Percentiles rank a stretch among this genome's conserved stretches.
These are phyloP conservation scores for Tausonia pullulans DNA, from an alignment of 1,284 basidiomycete species.

Conservation along the genomic window DNA sequence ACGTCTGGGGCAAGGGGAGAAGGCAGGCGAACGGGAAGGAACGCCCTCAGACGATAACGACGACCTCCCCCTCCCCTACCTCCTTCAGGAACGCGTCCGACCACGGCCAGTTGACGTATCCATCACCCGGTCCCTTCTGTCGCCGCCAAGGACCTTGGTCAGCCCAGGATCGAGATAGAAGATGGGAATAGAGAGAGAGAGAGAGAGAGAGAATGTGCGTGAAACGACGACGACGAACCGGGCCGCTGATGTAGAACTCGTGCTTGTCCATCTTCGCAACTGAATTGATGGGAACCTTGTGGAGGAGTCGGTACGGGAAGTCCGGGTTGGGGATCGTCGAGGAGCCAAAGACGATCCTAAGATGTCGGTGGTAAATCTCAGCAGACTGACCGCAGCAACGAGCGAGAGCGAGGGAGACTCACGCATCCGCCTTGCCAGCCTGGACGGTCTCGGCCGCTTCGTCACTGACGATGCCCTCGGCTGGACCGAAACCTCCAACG, in stretches of 20 bases:
- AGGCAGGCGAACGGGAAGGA: no score
- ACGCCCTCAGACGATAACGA: no score
- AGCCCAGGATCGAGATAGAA: no score
- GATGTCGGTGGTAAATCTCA: neutral
- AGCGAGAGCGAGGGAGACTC: neutral
- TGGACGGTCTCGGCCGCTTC: neutral
- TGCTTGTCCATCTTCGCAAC: neutral
- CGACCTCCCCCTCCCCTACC: neutral
- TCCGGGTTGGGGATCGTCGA: constrained; percentile 1
- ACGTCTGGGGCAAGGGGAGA: no score
- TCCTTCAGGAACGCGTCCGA: neutral
- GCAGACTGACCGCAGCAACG: no score
- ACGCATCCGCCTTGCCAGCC: neutral
- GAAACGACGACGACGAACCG: no score
- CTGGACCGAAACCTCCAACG: neutral
- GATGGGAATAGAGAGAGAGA: no score
- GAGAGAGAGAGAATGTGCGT: no score
- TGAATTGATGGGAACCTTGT: neutral
- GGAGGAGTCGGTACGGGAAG: neutral
- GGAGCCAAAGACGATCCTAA: neutral
- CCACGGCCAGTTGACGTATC: neutral
- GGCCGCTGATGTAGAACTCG: neutral
- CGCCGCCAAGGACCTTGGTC: no score
- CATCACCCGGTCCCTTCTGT: neutral
- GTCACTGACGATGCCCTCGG: neutral